phyloP scores from a whole-genome alignment of 441 rosid species.

The Populus hybrid region DNA sequence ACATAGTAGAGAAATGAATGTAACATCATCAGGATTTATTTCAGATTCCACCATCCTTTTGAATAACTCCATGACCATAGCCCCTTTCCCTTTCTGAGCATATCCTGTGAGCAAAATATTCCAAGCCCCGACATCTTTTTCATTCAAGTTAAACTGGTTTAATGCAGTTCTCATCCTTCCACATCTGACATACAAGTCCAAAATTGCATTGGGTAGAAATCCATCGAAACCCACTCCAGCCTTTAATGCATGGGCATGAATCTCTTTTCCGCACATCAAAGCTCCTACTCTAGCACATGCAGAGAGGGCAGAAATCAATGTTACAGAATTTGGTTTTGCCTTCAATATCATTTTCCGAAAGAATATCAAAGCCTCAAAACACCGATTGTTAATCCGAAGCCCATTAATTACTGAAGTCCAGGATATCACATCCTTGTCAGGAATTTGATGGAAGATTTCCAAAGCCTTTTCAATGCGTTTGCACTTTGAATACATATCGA shows the following conservation, averaged over 20 bases:
- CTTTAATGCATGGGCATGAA: constrained; percentile 76
- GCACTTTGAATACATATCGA: constrained; percentile 94
- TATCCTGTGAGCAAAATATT: constrained; percentile 79
- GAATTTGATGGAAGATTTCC: constrained; percentile 66
- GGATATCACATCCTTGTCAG: constrained; percentile 74
- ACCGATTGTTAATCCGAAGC: constrained; percentile 69
- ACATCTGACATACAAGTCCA: constrained; percentile 85
- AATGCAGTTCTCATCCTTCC: constrained; percentile 73
- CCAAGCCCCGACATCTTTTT: constrained; percentile 76
- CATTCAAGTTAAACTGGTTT: constrained; percentile 62
- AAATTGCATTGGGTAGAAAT: constrained; percentile 72
- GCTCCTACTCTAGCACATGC: constrained; percentile 91
- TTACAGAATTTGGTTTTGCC: constrained; percentile 65
- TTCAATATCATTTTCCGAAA: constrained; percentile 62
- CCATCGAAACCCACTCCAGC: constrained; percentile 56
- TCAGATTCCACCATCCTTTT: constrained; percentile 54
- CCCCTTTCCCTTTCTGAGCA: constrained; percentile 64
- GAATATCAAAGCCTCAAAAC: constrained; percentile 76
- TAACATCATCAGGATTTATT: constrained; percentile 63
- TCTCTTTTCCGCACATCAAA: constrained; percentile 84
- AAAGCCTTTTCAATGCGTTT: constrained; percentile 73
- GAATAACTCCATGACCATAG: constrained; percentile 52
- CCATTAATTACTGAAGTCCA: constrained; percentile 88
- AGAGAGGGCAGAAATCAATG: constrained; percentile 66
- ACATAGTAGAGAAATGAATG: constrained; percentile 72